Conservation (phyloP, 805 yeast species). For the Torulaspora gathmanii region DNA sequence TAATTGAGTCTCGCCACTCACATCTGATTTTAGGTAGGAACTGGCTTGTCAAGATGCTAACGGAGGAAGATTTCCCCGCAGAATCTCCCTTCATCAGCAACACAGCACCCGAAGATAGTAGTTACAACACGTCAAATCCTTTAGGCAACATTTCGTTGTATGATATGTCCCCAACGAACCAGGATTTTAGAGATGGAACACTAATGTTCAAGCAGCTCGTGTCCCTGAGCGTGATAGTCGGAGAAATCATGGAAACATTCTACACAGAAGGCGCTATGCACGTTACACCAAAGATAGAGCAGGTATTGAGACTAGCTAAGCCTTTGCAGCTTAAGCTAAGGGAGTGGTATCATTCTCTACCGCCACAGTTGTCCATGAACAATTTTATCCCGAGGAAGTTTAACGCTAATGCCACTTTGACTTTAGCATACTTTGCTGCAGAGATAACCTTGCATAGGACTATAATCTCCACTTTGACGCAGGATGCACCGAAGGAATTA, state of each 20-base stretch:
- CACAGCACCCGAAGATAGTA: constrained; percentile 7
- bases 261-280: constrained; percentile 66
- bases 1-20: constrained; percentile 79
- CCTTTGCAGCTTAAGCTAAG: constrained; percentile 69
- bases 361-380: constrained; percentile 58
- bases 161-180: constrained; percentile 32
- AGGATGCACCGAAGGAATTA: constrained; percentile 48
- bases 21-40: constrained; percentile 66
- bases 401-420: constrained; percentile 72
- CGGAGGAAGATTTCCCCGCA: constrained; percentile 74
- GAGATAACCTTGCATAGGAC: constrained; percentile 82
- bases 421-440: constrained; percentile 81
- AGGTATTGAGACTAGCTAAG: constrained; percentile 70
- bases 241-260: constrained; percentile 67
- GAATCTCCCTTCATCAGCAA: constrained; percentile 40
- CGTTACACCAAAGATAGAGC: constrained; percentile 54
- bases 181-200: constrained; percentile 68
- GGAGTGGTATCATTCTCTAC: constrained; percentile 73
- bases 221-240: constrained; percentile 58
- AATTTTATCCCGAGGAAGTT: constrained; percentile 55
- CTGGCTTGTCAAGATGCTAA: constrained; percentile 71
- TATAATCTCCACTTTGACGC: constrained; percentile 51
- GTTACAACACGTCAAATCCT: constrained; percentile 6
- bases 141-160: constrained; percentile 22
- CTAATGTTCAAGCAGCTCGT: constrained; percentile 63